phyloP scores from a whole-genome alignment of 768 basidiomycete genomes.

The Leccinum ochraceum region DNA sequence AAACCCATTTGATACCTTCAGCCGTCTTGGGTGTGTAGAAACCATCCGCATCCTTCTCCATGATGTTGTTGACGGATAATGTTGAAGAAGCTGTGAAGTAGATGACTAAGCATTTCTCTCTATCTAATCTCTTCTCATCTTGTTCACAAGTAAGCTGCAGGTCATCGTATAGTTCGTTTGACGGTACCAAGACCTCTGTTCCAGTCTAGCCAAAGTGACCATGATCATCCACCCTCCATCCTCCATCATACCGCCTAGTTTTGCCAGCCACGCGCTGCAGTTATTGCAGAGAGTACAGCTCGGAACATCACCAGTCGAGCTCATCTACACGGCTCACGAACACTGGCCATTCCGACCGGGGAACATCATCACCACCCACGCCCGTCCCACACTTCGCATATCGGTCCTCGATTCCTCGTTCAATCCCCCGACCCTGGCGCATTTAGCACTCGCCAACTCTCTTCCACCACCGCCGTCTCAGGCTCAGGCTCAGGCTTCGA shows the following conservation, averaged over 20 bases:
- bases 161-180: background rate
- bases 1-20: constrained; percentile 37
- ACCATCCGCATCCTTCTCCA: constrained; percentile 80
- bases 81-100: background rate
- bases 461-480: constrained; percentile 21
- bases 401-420: constrained; percentile 90
- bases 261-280: constrained; percentile 23
- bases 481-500: background rate
- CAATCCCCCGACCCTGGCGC: constrained; percentile 89
- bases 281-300: constrained; percentile 41
- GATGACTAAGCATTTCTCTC: constrained; percentile 25
- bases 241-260: constrained; percentile 12
- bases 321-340: constrained; percentile 60
- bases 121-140: constrained; percentile 21
- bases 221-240: constrained; percentile 10
- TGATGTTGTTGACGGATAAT: constrained; percentile 27
- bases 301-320: constrained; percentile 50
- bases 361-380: constrained; percentile 8
- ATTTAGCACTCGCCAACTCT: constrained; percentile 70
- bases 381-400: constrained; percentile 44
- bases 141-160: constrained; percentile 3
- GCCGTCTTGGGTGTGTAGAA: constrained; percentile 60
- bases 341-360: constrained; percentile 60
- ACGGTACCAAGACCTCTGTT: background rate
- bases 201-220: background rate